These are phyloP conservation scores for Dryadomyces quercivorus DNA, from an alignment of 2,329 filamentous ascomycete species.

Conservation along the genomic window DNA sequence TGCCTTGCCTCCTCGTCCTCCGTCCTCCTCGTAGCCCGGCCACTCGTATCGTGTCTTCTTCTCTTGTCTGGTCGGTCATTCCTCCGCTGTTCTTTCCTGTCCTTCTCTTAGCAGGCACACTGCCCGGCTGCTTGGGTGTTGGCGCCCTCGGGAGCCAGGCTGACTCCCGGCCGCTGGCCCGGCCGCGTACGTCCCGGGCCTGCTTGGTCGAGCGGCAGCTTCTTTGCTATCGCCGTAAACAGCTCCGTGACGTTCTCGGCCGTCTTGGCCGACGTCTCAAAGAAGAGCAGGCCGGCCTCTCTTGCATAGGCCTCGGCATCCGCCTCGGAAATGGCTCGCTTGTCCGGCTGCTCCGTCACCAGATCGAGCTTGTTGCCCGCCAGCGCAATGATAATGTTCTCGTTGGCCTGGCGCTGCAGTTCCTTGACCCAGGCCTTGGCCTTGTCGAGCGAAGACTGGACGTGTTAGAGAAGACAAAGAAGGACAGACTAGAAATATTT, in stretches of 20 bases:
- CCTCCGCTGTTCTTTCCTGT: not conserved
- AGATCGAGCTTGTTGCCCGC: slow-evolving; percentile 97
- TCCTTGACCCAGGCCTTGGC: slow-evolving; percentile 99
- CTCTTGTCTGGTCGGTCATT: not conserved
- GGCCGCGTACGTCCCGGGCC: slow-evolving; percentile 76
- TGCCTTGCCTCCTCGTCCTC: not conserved
- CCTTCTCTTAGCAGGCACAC: slow-evolving; percentile 38
- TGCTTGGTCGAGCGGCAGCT: slow-evolving; percentile 88
- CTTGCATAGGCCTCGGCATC: slow-evolving; percentile 93
- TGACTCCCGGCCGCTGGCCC: slow-evolving; percentile 47
- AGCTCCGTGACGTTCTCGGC: slow-evolving; percentile 91
- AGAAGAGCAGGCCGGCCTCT: slow-evolving; percentile 90
- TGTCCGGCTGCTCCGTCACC: slow-evolving; percentile 87
- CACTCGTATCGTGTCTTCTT: too few relatives aligned
- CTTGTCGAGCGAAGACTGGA: slow-evolving; percentile 88
- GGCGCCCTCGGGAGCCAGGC: slow-evolving; percentile 40
- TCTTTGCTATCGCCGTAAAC: slow-evolving; percentile 96
- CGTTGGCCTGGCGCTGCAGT: slow-evolving; percentile 94
- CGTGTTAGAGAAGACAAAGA: not conserved
- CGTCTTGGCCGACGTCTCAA: slow-evolving; percentile 97
- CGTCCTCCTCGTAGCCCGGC: not conserved
- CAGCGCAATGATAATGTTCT: slow-evolving; percentile 98
- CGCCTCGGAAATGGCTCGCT: slow-evolving; percentile 77
- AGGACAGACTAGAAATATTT: slow-evolving; percentile 16
- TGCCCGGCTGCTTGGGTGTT: slow-evolving; percentile 44